phyloP scores from a whole-genome alignment of 2,329 filamentous ascomycete genomes.

The Cytospora chrysosperma region DNA sequence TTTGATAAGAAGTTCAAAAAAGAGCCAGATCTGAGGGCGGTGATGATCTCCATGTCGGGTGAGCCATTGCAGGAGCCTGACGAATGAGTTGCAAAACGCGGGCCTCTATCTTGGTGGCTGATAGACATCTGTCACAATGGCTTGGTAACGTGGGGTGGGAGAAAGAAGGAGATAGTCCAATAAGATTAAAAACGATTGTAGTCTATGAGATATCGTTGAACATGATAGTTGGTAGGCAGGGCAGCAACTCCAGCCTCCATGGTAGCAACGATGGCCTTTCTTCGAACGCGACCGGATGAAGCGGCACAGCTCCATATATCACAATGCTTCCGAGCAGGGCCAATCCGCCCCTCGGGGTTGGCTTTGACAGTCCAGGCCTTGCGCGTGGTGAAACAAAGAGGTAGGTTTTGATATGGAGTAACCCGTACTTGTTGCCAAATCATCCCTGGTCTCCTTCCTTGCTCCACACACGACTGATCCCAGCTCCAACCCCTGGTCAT shows the following conservation, averaged over 20 bases:
- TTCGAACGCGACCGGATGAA: neutral
- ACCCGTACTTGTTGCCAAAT: slow-evolving; percentile 11
- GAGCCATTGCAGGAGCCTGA: slow-evolving; percentile 23
- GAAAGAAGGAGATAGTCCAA: neutral
- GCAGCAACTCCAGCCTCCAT: neutral
- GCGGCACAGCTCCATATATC: neutral
- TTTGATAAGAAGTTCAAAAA: slow-evolving; percentile 26
- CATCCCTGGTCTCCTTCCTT: neutral
- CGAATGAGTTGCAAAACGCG: slow-evolving; percentile 5
- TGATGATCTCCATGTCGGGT: slow-evolving; percentile 27
- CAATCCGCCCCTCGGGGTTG: neutral
- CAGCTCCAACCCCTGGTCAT: slow-evolving; percentile 1
- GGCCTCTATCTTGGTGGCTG: neutral
- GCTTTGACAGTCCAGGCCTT: neutral
- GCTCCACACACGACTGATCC: neutral
- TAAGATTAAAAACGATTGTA: slow-evolving; percentile 1
- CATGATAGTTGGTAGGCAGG: neutral
- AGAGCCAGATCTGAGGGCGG: slow-evolving; percentile 28
- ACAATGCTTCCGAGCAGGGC: neutral
- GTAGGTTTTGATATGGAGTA: slow-evolving; percentile 1
- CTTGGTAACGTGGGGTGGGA: too few species aligned
- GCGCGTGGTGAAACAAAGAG: slow-evolving; percentile 16
- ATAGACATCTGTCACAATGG: neutral
- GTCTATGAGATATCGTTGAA: slow-evolving; percentile 1
- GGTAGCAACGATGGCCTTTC: neutral